Conservation (phyloP, 345 rosid genomes). For the Lumnitzera littorea region DNA sequence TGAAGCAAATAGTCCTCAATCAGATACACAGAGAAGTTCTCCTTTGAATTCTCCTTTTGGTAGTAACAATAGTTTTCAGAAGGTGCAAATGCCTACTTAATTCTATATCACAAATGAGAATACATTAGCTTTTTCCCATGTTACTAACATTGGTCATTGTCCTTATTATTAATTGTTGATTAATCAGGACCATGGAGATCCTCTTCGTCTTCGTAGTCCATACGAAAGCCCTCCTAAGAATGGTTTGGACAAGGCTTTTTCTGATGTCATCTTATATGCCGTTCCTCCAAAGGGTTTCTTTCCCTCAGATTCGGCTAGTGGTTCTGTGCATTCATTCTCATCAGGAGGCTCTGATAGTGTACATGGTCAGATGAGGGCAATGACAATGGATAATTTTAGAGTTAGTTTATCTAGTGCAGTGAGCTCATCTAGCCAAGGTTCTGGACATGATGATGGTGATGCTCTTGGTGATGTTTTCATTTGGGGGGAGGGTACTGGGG, state of each 20-base stretch:
- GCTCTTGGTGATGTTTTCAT: constrained; percentile 73
- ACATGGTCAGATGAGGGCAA: constrained; percentile 74
- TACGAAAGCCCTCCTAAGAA: constrained; percentile 95
- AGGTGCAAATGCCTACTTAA: constrained; percentile 36
- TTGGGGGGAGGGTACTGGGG: constrained; percentile 74
- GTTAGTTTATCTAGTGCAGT: constrained; percentile 96
- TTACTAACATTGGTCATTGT: not conserved
- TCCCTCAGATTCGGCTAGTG: constrained; percentile 78
- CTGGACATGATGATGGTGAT: constrained; percentile 81
- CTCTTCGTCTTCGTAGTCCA: constrained; percentile 79
- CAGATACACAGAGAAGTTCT: constrained; percentile 86
- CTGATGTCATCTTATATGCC: constrained; percentile 68
- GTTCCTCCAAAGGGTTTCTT: constrained; percentile 84
- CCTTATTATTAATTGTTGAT: constrained; percentile 7
- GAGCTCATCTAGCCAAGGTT: constrained; percentile 80
- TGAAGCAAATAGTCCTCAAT: constrained; percentile 81
- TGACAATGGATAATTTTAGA: constrained; percentile 77
- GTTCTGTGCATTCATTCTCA: constrained; percentile 82
- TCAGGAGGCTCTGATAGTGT: constrained; percentile 94
- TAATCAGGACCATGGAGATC: constrained; percentile 68
- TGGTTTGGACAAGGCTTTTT: constrained; percentile 78
- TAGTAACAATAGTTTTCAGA: constrained; percentile 80
- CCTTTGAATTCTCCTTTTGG: constrained; percentile 81
- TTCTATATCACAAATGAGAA: not conserved
- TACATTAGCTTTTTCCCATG: no score